Conservation (phyloP, 352 stramenopile species). For the Pythium guiyangense region DNA sequence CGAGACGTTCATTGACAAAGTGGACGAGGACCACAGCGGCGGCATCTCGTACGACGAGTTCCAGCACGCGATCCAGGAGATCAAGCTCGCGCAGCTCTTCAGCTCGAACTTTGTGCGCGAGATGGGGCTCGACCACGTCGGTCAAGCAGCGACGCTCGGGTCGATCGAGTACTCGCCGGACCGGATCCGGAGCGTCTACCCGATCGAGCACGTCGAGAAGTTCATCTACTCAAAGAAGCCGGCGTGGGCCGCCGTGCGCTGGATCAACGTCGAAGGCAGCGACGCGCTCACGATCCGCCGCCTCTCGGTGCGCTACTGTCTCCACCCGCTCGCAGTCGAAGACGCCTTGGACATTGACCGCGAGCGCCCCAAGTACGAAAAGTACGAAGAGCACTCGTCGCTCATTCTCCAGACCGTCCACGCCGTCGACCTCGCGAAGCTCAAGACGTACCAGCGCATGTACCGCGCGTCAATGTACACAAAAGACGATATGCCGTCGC, state of each 20-base stretch:
- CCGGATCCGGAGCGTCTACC: conserved; percentile 68
- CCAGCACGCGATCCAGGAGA: conserved; percentile 82
- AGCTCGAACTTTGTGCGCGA: conserved; percentile 48
- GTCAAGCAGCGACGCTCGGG: conserved; percentile 26
- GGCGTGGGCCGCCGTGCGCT: conserved; percentile 69
- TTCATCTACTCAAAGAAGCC: conserved; percentile 85
- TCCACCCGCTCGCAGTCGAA: conserved; percentile 83
- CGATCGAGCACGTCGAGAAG: conserved; percentile 60
- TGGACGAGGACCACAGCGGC: conserved; percentile 80
- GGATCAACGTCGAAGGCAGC: conserved; percentile 75
- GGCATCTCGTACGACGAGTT: conserved; percentile 86
- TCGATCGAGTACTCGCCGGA: conserved; percentile 80
- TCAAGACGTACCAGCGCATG: conserved; percentile 68
- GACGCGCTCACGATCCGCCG: conserved; percentile 62
- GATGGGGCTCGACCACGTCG: conserved; percentile 18
- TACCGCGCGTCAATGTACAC: conserved; percentile 70
- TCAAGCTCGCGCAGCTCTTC: conserved; percentile 87
- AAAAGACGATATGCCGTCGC: conserved; percentile 35
- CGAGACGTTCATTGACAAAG: conserved; percentile 60
- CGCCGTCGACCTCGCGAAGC: conserved; percentile 37
- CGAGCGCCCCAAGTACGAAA: conserved; percentile 81
- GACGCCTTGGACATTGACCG: conserved; percentile 76
- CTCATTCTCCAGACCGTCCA: conserved; percentile 71
- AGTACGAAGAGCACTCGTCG: conserved; percentile 82
- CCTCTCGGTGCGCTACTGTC: conserved; percentile 75